Evolutionary conservation across 306 rosid species (phyloP), one percentile per base, ranked within the genome.

Genomic region (Psophocarpus tetragonolobus): DNA sequence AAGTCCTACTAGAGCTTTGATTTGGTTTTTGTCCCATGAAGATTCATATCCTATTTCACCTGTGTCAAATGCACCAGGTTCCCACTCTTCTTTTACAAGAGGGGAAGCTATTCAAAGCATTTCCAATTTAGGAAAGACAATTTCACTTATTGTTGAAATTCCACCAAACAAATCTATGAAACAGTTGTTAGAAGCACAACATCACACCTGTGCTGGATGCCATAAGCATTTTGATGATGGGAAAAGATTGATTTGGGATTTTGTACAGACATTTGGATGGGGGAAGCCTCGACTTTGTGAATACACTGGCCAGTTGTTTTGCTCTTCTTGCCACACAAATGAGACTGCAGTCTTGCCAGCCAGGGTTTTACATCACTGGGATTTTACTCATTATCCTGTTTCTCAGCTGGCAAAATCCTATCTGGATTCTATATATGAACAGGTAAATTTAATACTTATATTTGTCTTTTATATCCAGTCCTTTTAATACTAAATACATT

Each of bases 201-300:
- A 92, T 84, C 80, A 96, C 83, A 73, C 75, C 13, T 96, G 99
- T 79, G 98, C 98, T 78, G 99, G 99, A 69, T 96, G 99, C 87
- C 93, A 85, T 87, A 96, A 76, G 77, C 89, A 91, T 88, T 91
- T 96, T 84, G 93, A 90, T 87, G 91, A 88, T 81, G 97, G 88
- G 35, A 95, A 81, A 82, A 86, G 93, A 30, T 66, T 81, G 82
- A 87, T 96, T 76, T 42, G 76, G 87, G 99, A 90, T 83, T 86
- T 96, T 85, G 98, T 92, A 67, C 89, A 87, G 86, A 86, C 94
- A 54, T 88, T 96, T 51, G 98, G 99, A 82, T 96, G 97, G 97
- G 97, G 99, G 29, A 96, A 86, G 85, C 96, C 98, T 81, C 91
- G 96, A 81, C 88, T 90, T 51, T 96, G 99, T 84, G 99, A 92